These are phyloP conservation scores for Penicillium coprophilum DNA, from an alignment of 495 filamentous ascomycete genomes.

Conservation along the genomic window DNA sequence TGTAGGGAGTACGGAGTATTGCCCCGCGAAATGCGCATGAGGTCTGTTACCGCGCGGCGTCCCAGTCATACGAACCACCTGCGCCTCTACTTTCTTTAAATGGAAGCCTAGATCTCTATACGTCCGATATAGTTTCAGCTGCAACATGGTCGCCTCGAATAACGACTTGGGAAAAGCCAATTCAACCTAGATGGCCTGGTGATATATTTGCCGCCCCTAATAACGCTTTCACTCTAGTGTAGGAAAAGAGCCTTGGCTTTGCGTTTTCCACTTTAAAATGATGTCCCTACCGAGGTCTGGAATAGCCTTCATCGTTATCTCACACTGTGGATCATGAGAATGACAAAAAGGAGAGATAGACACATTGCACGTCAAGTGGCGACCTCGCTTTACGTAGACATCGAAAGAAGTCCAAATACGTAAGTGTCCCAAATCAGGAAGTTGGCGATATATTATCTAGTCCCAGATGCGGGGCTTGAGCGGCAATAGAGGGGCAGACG, in stretches of 20 bases:
- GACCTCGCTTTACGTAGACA: not conserved
- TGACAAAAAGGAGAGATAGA: not conserved
- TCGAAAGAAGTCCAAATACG: not conserved
- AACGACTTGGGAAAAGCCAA: not conserved
- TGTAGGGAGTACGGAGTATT: not conserved
- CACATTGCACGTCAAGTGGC: constrained; percentile 1
- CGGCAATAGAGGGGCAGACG: constrained; percentile 2
- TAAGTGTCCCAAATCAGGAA: constrained; percentile 1
- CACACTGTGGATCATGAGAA: not conserved
- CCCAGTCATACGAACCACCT: not conserved
- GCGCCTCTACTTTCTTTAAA: not conserved
- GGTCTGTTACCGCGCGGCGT: not conserved
- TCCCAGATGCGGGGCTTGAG: constrained; percentile 8
- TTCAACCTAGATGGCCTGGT: not conserved
- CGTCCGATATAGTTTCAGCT: not conserved
- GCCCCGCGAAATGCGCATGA: not conserved
- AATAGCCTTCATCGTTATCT: not conserved
- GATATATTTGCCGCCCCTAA: constrained; percentile 4
- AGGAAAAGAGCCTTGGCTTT: not conserved
- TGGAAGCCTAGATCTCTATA: constrained; percentile 1
- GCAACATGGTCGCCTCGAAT: not conserved
- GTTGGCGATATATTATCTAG: constrained; percentile 2
- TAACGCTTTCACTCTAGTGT: constrained; percentile 3
- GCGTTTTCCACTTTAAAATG: not conserved
- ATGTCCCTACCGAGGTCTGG: not conserved